Percentiles rank a stretch among this genome's conserved stretches.
Evolutionary conservation across 164 flowering plant species (phyloP).

Genomic region (Brasenia schreberi): DNA sequence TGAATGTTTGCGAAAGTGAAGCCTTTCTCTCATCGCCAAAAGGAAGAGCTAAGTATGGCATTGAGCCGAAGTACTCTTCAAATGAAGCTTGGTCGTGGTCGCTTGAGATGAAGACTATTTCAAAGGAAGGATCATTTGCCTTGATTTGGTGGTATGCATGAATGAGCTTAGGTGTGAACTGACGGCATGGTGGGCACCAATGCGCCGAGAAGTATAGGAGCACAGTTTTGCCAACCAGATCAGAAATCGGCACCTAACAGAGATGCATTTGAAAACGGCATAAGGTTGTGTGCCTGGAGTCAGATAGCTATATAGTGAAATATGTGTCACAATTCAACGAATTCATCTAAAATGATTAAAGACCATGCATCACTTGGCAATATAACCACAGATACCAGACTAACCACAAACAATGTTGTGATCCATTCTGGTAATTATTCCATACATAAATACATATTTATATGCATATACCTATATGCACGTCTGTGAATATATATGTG

Average conservation of each 20-base stretch:
- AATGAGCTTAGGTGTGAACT: conserved; percentile 43
- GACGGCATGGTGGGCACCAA: conserved; percentile 68
- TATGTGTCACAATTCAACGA: no score
- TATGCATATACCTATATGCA: no score
- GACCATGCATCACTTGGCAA: no score
- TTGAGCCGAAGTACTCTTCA: conserved; percentile 36
- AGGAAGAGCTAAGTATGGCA: conserved; percentile 86
- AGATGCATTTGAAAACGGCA: no score
- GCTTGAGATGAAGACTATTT: conserved; percentile 52
- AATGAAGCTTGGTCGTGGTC: conserved; percentile 43
- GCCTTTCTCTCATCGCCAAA: conserved; percentile 42
- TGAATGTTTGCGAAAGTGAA: conserved; percentile 29
- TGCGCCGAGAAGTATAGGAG: conserved; percentile 65
- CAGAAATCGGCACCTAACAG: conserved; percentile 37
- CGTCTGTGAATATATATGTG: no score
- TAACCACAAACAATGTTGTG: no score
- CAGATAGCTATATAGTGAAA: no score
- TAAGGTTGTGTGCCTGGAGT: no score
- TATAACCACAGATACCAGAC: no score
- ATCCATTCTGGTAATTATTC: no score
- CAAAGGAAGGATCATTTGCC: conserved; percentile 37
- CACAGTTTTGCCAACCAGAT: conserved; percentile 57
- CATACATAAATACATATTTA: no score
- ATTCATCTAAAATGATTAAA: no score
- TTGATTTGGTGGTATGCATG: conserved; percentile 54